Conservation (phyloP, 176 grass and related monocot species). For the Juncus inflexus region DNA sequence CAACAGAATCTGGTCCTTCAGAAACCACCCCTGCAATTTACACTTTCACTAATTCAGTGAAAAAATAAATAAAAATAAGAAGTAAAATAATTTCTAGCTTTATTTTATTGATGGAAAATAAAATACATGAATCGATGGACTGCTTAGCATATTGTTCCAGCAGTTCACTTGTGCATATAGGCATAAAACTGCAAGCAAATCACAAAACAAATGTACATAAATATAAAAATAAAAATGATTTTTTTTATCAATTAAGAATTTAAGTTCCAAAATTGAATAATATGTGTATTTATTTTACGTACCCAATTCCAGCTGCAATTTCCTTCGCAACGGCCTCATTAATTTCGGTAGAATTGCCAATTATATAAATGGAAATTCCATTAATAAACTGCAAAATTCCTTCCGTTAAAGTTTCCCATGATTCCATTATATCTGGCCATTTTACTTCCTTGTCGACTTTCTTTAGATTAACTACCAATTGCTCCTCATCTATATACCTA, state of each 20-base stretch:
- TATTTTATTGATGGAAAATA: not conserved
- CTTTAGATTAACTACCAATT: conserved; percentile 79
- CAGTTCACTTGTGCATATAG: conserved; percentile 73
- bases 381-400: conserved; percentile 71
- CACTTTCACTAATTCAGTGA: not conserved
- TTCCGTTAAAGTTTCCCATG: conserved; percentile 75
- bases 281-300: conserved; percentile 4
- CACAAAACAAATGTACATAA: not conserved
- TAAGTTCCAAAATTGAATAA: no score
- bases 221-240: no score
- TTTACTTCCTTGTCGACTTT: conserved; percentile 75
- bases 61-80: not conserved
- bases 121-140: conserved; percentile 73
- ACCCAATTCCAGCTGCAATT: conserved; percentile 79
- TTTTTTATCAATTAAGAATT: no score
- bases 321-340: conserved; percentile 76
- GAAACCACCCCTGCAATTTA: conserved; percentile 60
- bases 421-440: conserved; percentile 91
- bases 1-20: conserved; percentile 69
- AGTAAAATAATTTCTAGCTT: not conserved
- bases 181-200: conserved; percentile 59
- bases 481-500: conserved; percentile 95
- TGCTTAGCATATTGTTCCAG: conserved; percentile 68
- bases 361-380: conserved; percentile 71
- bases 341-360: conserved; percentile 72